Base-by-base conservation (phyloP, 2,329 filamentous ascomycete genomes). In the Trichoderma sp. region DNA sequence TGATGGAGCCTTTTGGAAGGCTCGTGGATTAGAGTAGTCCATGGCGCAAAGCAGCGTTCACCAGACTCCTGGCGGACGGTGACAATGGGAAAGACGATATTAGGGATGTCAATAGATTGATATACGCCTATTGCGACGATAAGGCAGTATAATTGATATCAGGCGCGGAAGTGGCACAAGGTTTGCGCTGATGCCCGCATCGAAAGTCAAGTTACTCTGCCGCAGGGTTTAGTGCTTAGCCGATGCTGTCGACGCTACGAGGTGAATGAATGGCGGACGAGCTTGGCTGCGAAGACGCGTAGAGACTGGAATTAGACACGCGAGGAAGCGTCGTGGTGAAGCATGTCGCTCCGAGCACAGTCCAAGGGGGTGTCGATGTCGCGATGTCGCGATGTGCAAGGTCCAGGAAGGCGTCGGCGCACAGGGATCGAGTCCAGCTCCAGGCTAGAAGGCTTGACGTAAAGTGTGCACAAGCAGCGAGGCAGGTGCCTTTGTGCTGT, bases 11-110 rank as follows among this genome's bases (percentile, higher is more conserved):
- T 75, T 76, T 28, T 78, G 76, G n/a, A 76, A 74, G 43, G 73
- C 34, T 34, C 77, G 77, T 13, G 71, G 53, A 20, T 76, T 73
- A 43, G 77, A 67, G 20, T 73, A 68, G 15, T 82, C 81, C 81
- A 82, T 82, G 57, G 6, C 74, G 74, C 15, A 61, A 43, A 57
- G 55, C 17, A 28, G 66, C 30, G 26, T 32, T 3, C 15, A 36
- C 23, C 23, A 30, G 6, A n/a, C 13, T 26, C 12, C 63, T 9
- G 2, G 4, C 9, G 13, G 11, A 43, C 26, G 26, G n/a, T 30
- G 64, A 30, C 23, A 11, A 32, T 8, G 36, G 34, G 13, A 30
- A 32, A 57, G 50, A 43, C 34, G 26, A 39, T 67, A 20, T n/a
- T 36, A 13, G 13, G 26, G 23, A 63, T 63, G 23, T 12, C 30